A percentile compares a stretch with the other conserved stretches of the same genome.
These are phyloP conservation scores for Tetradesmus lagerheimii DNA, from an alignment of 139 green algal species.

Conservation along the genomic window DNA sequence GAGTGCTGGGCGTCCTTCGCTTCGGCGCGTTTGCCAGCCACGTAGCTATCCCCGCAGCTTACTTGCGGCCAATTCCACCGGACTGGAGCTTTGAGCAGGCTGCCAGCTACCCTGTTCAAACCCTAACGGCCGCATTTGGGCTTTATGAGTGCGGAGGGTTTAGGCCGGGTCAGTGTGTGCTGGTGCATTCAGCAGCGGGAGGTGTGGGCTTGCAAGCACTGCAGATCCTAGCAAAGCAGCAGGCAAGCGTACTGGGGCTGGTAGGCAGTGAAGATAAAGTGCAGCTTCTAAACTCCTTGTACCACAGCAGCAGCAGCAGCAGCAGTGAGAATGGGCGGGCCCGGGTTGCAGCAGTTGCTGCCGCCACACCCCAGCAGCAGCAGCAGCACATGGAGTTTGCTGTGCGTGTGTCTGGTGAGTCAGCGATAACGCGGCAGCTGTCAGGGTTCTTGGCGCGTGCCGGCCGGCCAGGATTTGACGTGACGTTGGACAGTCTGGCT, in stretches of 20 bases:
- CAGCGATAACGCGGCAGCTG: slow-evolving; percentile 47
- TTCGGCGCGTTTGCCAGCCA: slow-evolving; percentile 59
- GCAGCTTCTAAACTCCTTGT: not conserved
- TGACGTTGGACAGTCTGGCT: slow-evolving; percentile 54
- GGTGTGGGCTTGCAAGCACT: slow-evolving; percentile 56
- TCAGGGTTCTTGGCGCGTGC: not conserved
- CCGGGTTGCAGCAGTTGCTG: not conserved
- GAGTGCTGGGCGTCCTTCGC: slow-evolving; percentile 56
- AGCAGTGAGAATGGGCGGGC: not conserved
- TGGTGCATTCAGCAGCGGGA: slow-evolving; percentile 63
- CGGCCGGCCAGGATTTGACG: slow-evolving; percentile 44
- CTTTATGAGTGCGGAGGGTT: slow-evolving; percentile 52
- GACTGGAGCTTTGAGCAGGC: slow-evolving; percentile 36
- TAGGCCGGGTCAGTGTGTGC: slow-evolving; percentile 42
- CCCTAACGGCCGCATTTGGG: slow-evolving; percentile 59
- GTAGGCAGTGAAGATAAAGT: slow-evolving; percentile 54
- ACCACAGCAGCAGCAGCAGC: slow-evolving; percentile 37
- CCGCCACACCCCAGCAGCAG: not conserved
- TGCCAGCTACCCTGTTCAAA: slow-evolving; percentile 57
- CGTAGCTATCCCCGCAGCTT: slow-evolving; percentile 21
- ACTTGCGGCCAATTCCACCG: slow-evolving; percentile 49
- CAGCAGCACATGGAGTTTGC: slow-evolving; percentile 13
- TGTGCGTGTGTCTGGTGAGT: not conserved
- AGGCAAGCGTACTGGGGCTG: slow-evolving; percentile 51
- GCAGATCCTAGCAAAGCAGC: slow-evolving; percentile 42